phyloP scores from a whole-genome alignment of 768 basidiomycete genomes.

The Lactifluus hygrophoroides region DNA sequence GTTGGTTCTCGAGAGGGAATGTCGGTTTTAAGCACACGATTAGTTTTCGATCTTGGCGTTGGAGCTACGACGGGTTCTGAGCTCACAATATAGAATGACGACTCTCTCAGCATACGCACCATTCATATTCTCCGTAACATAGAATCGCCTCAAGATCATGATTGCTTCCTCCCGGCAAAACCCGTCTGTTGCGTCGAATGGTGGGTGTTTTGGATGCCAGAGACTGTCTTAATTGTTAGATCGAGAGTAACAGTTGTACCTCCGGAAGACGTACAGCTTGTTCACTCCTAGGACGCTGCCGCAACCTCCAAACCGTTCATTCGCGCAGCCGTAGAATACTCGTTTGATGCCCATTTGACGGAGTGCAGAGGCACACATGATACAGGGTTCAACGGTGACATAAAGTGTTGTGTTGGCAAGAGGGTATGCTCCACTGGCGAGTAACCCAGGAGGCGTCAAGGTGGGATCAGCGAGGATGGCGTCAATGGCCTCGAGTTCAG shows the following conservation, averaged over 20 bases:
- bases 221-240: slow-evolving; percentile 36
- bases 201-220: slow-evolving; percentile 61
- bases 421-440: slow-evolving; percentile 38
- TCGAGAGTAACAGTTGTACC: not conserved
- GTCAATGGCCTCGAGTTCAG: slow-evolving; percentile 95
- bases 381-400: slow-evolving; percentile 98
- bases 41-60: slow-evolving; percentile 77
- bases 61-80: slow-evolving; percentile 51
- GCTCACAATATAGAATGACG: not conserved
- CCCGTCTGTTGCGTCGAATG: slow-evolving; percentile 59
- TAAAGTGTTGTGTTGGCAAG: slow-evolving; percentile 79
- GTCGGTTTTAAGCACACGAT: slow-evolving; percentile 78
- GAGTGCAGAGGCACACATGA: slow-evolving; percentile 97
- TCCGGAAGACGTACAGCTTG: slow-evolving; percentile 41
- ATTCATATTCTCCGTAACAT: slow-evolving; percentile 85
- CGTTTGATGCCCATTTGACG: slow-evolving; percentile 86
- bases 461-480: slow-evolving; percentile 57
- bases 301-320: slow-evolving; percentile 95
- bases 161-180: slow-evolving; percentile 47
- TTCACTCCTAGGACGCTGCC: slow-evolving; percentile 92
- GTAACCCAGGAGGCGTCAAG: slow-evolving; percentile 43
- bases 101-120: slow-evolving; percentile 53
- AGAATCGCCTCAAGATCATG: slow-evolving; percentile 51
- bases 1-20: slow-evolving; percentile 33
- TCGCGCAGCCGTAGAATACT: slow-evolving; percentile 89